phyloP scores from a whole-genome alignment of 257 asterid genomes.

The Haberlea rhodopensis region DNA sequence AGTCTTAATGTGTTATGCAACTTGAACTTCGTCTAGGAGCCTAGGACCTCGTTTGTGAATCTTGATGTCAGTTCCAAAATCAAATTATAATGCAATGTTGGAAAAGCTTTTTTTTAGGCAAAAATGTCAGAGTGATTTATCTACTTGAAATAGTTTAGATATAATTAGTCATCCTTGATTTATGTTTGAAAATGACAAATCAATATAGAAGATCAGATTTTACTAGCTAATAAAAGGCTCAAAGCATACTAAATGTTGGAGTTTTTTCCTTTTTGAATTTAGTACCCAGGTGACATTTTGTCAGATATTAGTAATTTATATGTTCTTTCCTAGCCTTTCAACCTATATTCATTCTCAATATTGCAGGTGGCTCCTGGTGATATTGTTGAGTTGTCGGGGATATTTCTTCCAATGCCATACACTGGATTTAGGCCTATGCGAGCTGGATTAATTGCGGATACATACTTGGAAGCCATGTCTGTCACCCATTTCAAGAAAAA shows the following conservation, averaged over 20 bases:
- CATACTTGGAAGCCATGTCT: constrained; percentile 96
- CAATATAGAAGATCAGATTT: no score
- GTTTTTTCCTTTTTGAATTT: no score
- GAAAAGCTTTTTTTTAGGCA: no score
- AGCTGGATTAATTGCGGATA: constrained; percentile 97
- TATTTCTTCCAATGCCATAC: constrained; percentile 94
- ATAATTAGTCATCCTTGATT: not conserved
- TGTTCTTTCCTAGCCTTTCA: constrained; percentile 12
- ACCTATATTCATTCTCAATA: constrained; percentile 16
- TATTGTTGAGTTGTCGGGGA: constrained; percentile 89
- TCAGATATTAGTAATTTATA: constrained; percentile 2
- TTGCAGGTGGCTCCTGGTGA: constrained; percentile 93
- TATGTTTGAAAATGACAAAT: not conserved
- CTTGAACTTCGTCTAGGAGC: not conserved
- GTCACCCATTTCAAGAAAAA: constrained; percentile 85
- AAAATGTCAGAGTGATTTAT: not conserved
- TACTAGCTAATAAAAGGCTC: not conserved
- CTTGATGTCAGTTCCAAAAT: not conserved
- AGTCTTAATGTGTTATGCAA: not conserved
- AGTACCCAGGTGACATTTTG: constrained; percentile 11
- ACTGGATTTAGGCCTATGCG: constrained; percentile 98
- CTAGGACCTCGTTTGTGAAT: not conserved
- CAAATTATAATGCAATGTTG: not conserved
- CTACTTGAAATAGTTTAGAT: not conserved
- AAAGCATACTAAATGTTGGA: no score